Conservation (phyloP, 768 basidiomycete species). For the Panellus pusillus region DNA sequence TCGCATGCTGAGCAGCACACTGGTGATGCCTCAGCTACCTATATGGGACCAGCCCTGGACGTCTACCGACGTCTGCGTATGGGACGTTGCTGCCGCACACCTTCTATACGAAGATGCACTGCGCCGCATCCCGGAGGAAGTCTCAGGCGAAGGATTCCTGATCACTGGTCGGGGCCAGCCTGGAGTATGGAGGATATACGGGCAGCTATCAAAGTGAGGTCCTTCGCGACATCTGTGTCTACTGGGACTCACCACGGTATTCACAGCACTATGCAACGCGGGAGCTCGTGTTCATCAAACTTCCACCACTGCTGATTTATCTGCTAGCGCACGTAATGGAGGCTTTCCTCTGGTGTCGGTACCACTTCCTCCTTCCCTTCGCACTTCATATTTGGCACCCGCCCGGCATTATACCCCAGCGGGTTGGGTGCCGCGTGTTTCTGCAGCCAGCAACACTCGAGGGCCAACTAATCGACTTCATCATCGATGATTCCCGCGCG, state of each 20-base stretch:
- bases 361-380: slow-evolving; percentile 26
- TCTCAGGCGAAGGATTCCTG: slow-evolving; percentile 34
- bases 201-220: slow-evolving; percentile 31
- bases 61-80: slow-evolving; percentile 32
- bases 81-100: slow-evolving; percentile 38
- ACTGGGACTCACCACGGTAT: background rate
- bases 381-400: slow-evolving; percentile 12
- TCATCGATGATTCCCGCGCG: slow-evolving; percentile 36
- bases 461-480: slow-evolving; percentile 30
- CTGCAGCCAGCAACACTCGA: slow-evolving; percentile 33
- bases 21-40: slow-evolving; percentile 31
- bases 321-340: slow-evolving; percentile 33
- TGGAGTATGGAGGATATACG: slow-evolving; percentile 32
- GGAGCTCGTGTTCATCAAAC: slow-evolving; percentile 26
- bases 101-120: slow-evolving; percentile 33
- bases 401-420: slow-evolving; percentile 25
- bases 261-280: slow-evolving; percentile 31
- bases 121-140: slow-evolving; percentile 23
- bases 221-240: background rate
- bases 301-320: slow-evolving; percentile 31
- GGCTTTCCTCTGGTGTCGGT: slow-evolving; percentile 31
- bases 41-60: slow-evolving; percentile 32
- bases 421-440: slow-evolving; percentile 33
- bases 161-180: slow-evolving; percentile 33
- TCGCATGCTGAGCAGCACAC: slow-evolving; percentile 30